These are phyloP conservation scores for Kalanchoe fedtschenkoi DNA, from an alignment of 164 flowering plant species.

Conservation along the genomic window DNA sequence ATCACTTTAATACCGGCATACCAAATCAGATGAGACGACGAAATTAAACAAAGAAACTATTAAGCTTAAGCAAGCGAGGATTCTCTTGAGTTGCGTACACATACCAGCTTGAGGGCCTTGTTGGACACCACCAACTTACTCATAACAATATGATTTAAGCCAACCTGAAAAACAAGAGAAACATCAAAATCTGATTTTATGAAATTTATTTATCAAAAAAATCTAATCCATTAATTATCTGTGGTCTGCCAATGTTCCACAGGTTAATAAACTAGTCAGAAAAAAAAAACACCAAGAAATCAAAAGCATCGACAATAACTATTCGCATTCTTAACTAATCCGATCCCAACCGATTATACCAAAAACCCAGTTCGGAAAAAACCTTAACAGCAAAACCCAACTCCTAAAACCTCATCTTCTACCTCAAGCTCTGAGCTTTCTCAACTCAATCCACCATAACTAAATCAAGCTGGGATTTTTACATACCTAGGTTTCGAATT, in stretches of 20 bases:
- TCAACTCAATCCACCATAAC: background rate
- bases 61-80: too few species aligned
- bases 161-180: background rate
- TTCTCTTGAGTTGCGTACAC: too few species aligned
- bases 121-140: background rate
- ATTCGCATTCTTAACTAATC: background rate
- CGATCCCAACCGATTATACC: background rate
- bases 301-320: background rate
- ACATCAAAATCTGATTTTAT: too few species aligned
- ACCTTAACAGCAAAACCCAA: background rate
- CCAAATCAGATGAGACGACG: background rate
- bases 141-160: background rate
- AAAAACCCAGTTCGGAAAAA: background rate
- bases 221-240: too few species aligned
- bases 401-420: background rate
- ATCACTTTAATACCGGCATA: too few species aligned
- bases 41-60: too few species aligned
- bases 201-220: too few species aligned
- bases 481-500: background rate
- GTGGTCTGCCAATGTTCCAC: too few species aligned
- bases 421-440: background rate
- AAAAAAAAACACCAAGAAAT: background rate
- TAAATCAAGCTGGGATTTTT: background rate
- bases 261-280: too few species aligned
- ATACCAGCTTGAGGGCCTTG: slow-evolving; percentile 5